A percentile compares a stretch with the other conserved stretches of the same genome.
phyloP scores from a whole-genome alignment of 202 grass and related monocot genomes.

The Digitaria exilis region DNA sequence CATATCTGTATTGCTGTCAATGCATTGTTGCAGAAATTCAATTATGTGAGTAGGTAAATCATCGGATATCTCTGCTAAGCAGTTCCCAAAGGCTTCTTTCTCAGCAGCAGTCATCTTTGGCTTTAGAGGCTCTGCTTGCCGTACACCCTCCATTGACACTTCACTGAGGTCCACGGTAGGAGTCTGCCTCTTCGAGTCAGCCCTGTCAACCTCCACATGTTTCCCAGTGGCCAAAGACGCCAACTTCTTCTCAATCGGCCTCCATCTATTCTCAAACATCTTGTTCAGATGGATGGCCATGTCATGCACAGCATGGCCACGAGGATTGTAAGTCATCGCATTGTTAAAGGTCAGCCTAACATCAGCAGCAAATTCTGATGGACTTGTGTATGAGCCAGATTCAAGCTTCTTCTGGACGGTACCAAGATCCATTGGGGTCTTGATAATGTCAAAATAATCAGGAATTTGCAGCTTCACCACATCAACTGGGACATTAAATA shows the following conservation, averaged over 20 bases:
- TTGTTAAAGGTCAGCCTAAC: constrained; percentile 92
- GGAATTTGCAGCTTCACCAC: constrained; percentile 81
- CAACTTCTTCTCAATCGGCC: constrained; percentile 82
- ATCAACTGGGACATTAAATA: constrained; percentile 85
- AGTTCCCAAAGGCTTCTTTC: constrained; percentile 56
- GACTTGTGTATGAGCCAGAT: constrained; percentile 69
- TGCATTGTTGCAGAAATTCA: constrained; percentile 65
- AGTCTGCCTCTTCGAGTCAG: constrained; percentile 47
- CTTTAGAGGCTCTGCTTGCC: constrained; percentile 49
- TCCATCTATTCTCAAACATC: constrained; percentile 89
- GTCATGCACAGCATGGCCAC: constrained; percentile 73
- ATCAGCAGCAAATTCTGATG: constrained; percentile 76
- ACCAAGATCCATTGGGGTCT: constrained; percentile 92
- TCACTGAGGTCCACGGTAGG: constrained; percentile 54
- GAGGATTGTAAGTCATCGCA: constrained; percentile 84
- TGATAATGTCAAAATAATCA: constrained; percentile 87
- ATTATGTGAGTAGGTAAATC: constrained; percentile 68
- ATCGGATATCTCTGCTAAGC: constrained; percentile 49
- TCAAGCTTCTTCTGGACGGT: constrained; percentile 63
- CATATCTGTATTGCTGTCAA: constrained; percentile 46
- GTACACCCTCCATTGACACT: constrained; percentile 31
- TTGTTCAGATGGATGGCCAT: constrained; percentile 85
- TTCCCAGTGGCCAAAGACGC: constrained; percentile 26
- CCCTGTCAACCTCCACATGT: constrained; percentile 54
- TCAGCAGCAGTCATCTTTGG: constrained; percentile 70